phyloP scores from a whole-genome alignment of 2,329 filamentous ascomycete genomes.

The Pseudogymnoascus pannorum region DNA sequence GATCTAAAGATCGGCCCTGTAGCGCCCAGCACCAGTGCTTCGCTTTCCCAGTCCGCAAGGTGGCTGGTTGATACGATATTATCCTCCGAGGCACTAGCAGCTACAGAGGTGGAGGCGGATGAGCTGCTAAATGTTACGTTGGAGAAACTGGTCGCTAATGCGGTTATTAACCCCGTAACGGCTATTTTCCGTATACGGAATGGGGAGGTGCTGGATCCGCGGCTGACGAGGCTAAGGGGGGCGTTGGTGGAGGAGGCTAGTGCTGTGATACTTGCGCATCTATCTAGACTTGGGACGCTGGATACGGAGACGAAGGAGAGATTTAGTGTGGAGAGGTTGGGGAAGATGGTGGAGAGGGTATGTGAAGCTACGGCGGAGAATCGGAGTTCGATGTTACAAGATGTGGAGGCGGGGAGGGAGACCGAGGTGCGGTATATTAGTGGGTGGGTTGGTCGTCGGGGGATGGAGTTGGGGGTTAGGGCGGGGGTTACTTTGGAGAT shows the following conservation, averaged over 20 bases:
- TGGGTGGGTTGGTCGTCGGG: slow-evolving; percentile 41
- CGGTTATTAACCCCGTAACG: slow-evolving; percentile 78
- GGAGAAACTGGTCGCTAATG: slow-evolving; percentile 78
- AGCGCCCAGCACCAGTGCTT: too few species aligned
- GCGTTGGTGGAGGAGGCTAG: slow-evolving; percentile 65
- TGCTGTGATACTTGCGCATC: slow-evolving; percentile 54
- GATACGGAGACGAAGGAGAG: slow-evolving; percentile 26
- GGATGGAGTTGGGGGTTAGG: slow-evolving; percentile 24
- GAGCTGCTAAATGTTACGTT: slow-evolving; percentile 60
- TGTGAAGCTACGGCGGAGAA: slow-evolving; percentile 45
- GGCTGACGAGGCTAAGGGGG: slow-evolving; percentile 48
- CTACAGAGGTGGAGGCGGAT: slow-evolving; percentile 32
- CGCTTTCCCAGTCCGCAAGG: slow-evolving; percentile 7
- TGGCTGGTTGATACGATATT: slow-evolving; percentile 39
- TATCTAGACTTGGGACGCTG: slow-evolving; percentile 40
- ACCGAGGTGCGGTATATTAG: slow-evolving; percentile 55
- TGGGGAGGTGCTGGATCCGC: slow-evolving; percentile 62
- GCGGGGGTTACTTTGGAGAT: slow-evolving; percentile 36
- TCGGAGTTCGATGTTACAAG: slow-evolving; percentile 56
- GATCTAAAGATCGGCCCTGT: slow-evolving; percentile 43
- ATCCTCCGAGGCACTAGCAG: slow-evolving; percentile 37
- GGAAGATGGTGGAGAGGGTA: slow-evolving; percentile 39
- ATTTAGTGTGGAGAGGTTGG: slow-evolving; percentile 29
- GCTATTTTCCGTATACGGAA: slow-evolving; percentile 71
- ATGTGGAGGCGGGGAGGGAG: slow-evolving; percentile 41